Evolutionary conservation across 768 basidiomycete species (phyloP).

Genomic region (Termitomyces sp.): DNA sequence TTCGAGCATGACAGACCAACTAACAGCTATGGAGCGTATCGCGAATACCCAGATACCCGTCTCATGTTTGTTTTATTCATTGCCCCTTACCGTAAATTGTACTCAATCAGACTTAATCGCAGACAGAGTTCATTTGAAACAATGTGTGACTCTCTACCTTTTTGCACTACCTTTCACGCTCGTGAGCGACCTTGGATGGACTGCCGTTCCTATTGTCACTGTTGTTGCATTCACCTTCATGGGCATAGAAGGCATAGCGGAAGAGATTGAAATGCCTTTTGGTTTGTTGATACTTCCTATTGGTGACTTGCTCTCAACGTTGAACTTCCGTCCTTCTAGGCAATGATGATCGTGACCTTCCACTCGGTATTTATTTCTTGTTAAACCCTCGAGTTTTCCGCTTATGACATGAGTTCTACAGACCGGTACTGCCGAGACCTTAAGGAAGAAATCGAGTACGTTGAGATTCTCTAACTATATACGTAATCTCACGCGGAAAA

Average conservation of each 20-base stretch:
- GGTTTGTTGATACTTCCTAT: constrained; percentile 37
- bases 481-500: not conserved
- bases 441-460: constrained; percentile 79
- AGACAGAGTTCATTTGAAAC: constrained; percentile 91
- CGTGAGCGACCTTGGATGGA: constrained; percentile 78
- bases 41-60: constrained; percentile 82
- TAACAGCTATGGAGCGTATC: constrained; percentile 86
- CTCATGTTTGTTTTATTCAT: constrained; percentile 40
- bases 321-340: constrained; percentile 28
- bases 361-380: constrained; percentile 51
- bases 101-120: constrained; percentile 6
- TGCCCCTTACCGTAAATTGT: not conserved
- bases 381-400: not conserved
- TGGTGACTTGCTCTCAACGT: not conserved
- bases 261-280: constrained; percentile 94
- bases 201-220: constrained; percentile 79
- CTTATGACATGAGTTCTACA: constrained; percentile 17
- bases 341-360: constrained; percentile 62
- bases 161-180: constrained; percentile 88
- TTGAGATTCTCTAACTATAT: constrained; percentile 9
- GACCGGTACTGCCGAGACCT: constrained; percentile 86
- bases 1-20: constrained; percentile 78
- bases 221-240: constrained; percentile 88
- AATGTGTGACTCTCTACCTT: constrained; percentile 91
- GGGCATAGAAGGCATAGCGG: constrained; percentile 94